Base-by-base conservation (phyloP, 1,284 basidiomycete species). In the Boletus semigastroideus region DNA sequence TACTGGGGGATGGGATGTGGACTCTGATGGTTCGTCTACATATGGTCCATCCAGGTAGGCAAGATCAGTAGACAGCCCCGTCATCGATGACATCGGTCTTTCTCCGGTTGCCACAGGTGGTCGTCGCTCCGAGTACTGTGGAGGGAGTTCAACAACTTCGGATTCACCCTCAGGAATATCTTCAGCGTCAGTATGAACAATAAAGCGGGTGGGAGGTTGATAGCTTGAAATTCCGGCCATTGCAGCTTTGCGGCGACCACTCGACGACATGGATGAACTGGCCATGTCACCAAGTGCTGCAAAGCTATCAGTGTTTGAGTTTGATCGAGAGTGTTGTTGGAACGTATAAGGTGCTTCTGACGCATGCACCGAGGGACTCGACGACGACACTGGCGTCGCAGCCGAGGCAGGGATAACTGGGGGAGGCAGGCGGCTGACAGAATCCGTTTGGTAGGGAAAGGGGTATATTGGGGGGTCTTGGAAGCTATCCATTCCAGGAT, bases 101-200 rank as follows among this genome's bases (percentile, higher is more conserved):
- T 33, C 46, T 43, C 5, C 53, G 20, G 14, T 27, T 53, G 40
- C 30, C 59, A 31, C 9, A 27, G 71, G 69, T 40, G 62, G 60
- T 31, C 76, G 75, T 47, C 76, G 72, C 58, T 79, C 84, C 42
- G 76, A 77, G 62, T 91, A 91, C 67, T 83, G 82, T 17, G 89
- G 89, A 16, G 88, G 88, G 6, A 90, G 74, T 66, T 91, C 89
- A 16, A 90, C 75, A 20, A 88, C 70, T 10, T 78, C 86, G 17
- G 79, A 72, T 34, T 73, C 74, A 40, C 75, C 74, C n/a, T 73
- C 74, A 28, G 70, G 66, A 17, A 74, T 51, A 16, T 84, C 82
- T 51, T 86, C 86, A 11, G 78, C 78, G 63, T 90, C 88, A 1
- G 83, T 87, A 60, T 91, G 88, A 11, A 90, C 55, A 53, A 90